Evolutionary conservation across 2,329 filamentous ascomycete genomes (phyloP).

Genomic region (Cladosporium velox): DNA sequence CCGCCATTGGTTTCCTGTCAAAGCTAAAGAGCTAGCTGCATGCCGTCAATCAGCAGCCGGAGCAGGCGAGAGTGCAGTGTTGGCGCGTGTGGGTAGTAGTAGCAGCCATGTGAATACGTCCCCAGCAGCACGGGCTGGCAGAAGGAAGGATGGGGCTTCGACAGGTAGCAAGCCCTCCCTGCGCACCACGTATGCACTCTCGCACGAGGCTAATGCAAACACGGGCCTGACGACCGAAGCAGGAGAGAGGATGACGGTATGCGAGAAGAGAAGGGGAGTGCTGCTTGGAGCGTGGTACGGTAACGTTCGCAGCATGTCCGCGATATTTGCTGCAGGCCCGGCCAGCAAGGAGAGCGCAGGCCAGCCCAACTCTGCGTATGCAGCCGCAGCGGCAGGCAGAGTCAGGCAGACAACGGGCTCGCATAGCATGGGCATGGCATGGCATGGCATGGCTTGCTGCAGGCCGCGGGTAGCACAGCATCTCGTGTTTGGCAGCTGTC

Average conservation of each 20-base stretch:
- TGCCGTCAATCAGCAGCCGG: slow-evolving; percentile 21
- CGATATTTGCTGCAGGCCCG: not conserved
- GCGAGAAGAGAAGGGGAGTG: not conserved
- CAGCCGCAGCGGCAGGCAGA: slow-evolving; percentile 9
- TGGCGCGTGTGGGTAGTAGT: slow-evolving; percentile 5
- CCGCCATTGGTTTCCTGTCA: slow-evolving; percentile 35
- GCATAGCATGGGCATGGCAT: slow-evolving; percentile 2
- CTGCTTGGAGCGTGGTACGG: not conserved
- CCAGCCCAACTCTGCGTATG: slow-evolving; percentile 9
- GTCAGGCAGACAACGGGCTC: slow-evolving; percentile 14
- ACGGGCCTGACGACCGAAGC: slow-evolving; percentile 10
- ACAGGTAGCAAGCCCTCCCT: slow-evolving; percentile 1
- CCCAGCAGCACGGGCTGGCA: slow-evolving; percentile 1
- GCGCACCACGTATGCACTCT: slow-evolving; percentile 9
- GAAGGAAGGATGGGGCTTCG: slow-evolving; percentile 9
- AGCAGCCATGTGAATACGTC: not conserved
- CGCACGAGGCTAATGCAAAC: slow-evolving; percentile 10
- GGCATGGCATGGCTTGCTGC: slow-evolving; percentile 2
- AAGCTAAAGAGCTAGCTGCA: slow-evolving; percentile 39
- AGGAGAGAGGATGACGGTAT: not conserved
- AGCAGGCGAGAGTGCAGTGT: slow-evolving; percentile 8
- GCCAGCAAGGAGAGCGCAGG: slow-evolving; percentile 9
- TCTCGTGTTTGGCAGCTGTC: slow-evolving; percentile 17
- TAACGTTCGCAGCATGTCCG: slow-evolving; percentile 10
- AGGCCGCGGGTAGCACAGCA: slow-evolving; percentile 12